phyloP scores from a whole-genome alignment of 2,329 filamentous ascomycete genomes.

The Phaeosphaeriaceae sp. region DNA sequence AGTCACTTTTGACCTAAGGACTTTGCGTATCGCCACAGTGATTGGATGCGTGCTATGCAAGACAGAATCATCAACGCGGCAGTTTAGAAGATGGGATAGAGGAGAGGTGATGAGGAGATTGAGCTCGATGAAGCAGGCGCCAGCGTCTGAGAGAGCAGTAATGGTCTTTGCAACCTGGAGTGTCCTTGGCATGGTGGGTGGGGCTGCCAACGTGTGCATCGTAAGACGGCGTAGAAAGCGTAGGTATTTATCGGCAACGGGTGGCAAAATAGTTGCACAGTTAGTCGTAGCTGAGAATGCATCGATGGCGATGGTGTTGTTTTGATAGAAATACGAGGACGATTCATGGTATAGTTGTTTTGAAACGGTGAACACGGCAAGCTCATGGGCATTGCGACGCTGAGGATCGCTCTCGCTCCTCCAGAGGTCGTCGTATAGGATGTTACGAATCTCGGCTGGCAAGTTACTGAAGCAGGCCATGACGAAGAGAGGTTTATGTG shows the following conservation, averaged over 20 bases:
- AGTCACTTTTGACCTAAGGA: constrained; percentile 14
- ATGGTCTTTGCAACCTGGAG: constrained; percentile 15
- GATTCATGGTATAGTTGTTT: constrained; percentile 24
- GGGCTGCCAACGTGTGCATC: constrained; percentile 9
- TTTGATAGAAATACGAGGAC: constrained; percentile 30
- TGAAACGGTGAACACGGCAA: constrained; percentile 23
- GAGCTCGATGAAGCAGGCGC: constrained; percentile 18
- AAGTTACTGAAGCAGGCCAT: constrained; percentile 19
- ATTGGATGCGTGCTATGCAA: constrained; percentile 21
- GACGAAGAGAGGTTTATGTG: not conserved
- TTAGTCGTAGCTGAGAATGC: not conserved
- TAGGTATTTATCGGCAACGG: constrained; percentile 25
- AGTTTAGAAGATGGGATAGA: constrained; percentile 18
- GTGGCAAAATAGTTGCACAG: constrained; percentile 20
- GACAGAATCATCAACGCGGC: constrained; percentile 24
- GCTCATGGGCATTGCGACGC: not conserved
- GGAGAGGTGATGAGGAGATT: constrained; percentile 14
- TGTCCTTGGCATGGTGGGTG: constrained; percentile 2
- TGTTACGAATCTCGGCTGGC: constrained; percentile 28
- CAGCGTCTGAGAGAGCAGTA: constrained; percentile 12
- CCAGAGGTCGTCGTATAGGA: constrained; percentile 20
- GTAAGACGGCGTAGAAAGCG: constrained; percentile 20
- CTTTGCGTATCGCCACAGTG: constrained; percentile 10
- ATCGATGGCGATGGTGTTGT: constrained; percentile 15
- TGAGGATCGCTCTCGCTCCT: not conserved